Conservation (phyloP, 768 basidiomycete species). For the Hypholoma sublateritium region DNA sequence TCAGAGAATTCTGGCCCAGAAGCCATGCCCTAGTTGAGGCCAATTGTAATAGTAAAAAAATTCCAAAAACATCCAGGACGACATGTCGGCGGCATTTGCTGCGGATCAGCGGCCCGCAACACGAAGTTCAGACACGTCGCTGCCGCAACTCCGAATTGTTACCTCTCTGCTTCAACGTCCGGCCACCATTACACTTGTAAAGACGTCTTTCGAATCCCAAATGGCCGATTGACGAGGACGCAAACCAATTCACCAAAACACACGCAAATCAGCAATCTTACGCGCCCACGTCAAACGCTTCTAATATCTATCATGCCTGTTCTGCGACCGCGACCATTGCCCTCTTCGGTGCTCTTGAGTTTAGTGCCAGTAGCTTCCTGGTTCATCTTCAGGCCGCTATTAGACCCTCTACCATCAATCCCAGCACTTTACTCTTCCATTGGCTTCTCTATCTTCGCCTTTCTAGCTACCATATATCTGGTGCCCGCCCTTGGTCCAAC, state of each 20-base stretch:
- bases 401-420: constrained; percentile 67
- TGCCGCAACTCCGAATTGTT: background rate
- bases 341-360: constrained; percentile 51
- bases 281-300: background rate
- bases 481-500: constrained; percentile 82
- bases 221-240: background rate
- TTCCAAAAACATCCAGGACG: background rate
- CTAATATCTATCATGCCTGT: constrained; percentile 23
- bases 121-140: constrained; percentile 3
- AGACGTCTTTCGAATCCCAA: background rate
- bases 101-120: constrained; percentile 12
- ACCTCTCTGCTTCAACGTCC: background rate
- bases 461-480: constrained; percentile 71
- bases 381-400: constrained; percentile 71
- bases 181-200: background rate
- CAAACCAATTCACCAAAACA: background rate
- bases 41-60: background rate
- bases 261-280: too few relatives aligned
- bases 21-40: background rate
- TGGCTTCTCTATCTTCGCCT: constrained; percentile 84
- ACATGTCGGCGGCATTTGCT: background rate
- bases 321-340: constrained; percentile 47
- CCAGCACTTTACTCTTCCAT: constrained; percentile 76
- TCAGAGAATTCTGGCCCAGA: background rate
- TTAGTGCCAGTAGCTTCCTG: constrained; percentile 69